phyloP scores from a whole-genome alignment of 768 basidiomycete genomes.

The Boletus reticulatus region DNA sequence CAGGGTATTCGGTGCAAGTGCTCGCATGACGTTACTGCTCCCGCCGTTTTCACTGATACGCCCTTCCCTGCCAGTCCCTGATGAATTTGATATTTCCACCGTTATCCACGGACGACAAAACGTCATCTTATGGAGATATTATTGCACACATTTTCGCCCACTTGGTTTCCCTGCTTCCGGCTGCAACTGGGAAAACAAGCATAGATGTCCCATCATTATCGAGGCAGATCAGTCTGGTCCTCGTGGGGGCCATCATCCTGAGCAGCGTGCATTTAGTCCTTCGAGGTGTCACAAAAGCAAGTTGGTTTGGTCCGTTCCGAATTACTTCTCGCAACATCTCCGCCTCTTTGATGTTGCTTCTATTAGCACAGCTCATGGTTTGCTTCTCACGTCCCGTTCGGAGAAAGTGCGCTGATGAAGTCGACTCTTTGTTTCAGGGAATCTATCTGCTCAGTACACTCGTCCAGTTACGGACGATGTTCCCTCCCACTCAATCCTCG shows the following conservation, averaged over 20 bases:
- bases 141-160: constrained; percentile 43
- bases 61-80: constrained; percentile 25
- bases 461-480: constrained; percentile 77
- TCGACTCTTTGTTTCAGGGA: constrained; percentile 44
- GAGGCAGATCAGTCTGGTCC: constrained; percentile 57
- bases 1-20: constrained; percentile 59
- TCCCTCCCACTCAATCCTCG: constrained; percentile 52
- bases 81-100: constrained; percentile 34
- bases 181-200: constrained; percentile 24
- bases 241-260: constrained; percentile 77
- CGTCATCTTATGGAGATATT: constrained; percentile 41
- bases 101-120: constrained; percentile 35
- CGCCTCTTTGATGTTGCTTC: constrained; percentile 72
- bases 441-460: constrained; percentile 82
- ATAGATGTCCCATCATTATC: constrained; percentile 43
- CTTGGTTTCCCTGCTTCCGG: constrained; percentile 38
- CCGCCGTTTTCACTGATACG: constrained; percentile 15
- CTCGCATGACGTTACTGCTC: constrained; percentile 4
- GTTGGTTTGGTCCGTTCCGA: constrained; percentile 28
- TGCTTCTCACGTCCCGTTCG: constrained; percentile 13
- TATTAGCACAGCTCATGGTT: constrained; percentile 84
- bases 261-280: constrained; percentile 71
- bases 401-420: neutral
- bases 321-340: constrained; percentile 68
- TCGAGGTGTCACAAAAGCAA: constrained; percentile 60